Conservation (phyloP, 2,329 filamentous ascomycete species). For the Grosmannia clavigera region DNA sequence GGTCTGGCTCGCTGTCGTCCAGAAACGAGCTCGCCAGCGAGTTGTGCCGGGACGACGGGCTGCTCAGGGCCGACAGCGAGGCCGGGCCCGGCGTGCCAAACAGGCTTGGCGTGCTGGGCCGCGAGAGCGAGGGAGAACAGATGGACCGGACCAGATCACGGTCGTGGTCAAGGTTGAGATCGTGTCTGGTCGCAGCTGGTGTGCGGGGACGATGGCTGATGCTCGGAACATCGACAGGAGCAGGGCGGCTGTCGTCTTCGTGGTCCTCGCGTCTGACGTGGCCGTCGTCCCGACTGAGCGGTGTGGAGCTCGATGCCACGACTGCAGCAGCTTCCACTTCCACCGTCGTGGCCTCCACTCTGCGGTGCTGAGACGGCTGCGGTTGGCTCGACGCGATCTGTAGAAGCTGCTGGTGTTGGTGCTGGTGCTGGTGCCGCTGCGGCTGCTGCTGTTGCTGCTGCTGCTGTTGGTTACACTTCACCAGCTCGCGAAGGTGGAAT, state of each 20-base stretch:
- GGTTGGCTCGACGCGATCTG: background rate
- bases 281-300: background rate
- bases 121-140: slow-evolving; percentile 18
- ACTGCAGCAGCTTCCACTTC: background rate
- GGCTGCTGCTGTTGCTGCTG: background rate
- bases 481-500: slow-evolving; percentile 4
- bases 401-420: background rate
- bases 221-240: background rate
- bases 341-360: background rate
- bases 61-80: slow-evolving; percentile 22
- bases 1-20: slow-evolving; percentile 37
- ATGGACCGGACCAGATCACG: slow-evolving; percentile 5
- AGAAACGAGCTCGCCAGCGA: slow-evolving; percentile 36
- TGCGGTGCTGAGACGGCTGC: background rate
- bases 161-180: background rate
- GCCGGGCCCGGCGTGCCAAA: slow-evolving; percentile 26
- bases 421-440: background rate
- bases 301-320: background rate
- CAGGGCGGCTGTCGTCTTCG: background rate
- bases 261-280: background rate
- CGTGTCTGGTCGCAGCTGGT: background rate
- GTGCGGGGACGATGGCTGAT: background rate
- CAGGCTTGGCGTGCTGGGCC: slow-evolving; percentile 30
- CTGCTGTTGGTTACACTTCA: background rate
- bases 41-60: slow-evolving; percentile 35